Conservation (phyloP, 2,329 filamentous ascomycete genomes). For the Aspergillus japonicus region DNA sequence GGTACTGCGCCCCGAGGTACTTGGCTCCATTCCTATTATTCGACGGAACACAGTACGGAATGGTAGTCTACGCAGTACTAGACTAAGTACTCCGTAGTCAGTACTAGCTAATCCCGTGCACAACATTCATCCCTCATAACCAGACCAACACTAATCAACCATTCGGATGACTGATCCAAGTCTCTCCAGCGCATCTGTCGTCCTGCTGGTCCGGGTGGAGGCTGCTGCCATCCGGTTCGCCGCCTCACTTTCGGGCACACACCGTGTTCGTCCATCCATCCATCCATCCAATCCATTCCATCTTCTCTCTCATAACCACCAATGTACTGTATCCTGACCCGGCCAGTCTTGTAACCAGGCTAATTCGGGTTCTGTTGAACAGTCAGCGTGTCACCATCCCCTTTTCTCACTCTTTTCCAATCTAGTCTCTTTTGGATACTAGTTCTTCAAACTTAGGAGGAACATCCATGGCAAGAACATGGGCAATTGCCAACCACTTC, state of each 20-base stretch:
- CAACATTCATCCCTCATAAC: slow-evolving; percentile 3
- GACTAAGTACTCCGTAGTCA: background rate
- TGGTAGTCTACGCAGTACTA: background rate
- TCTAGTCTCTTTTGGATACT: background rate
- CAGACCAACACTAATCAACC: background rate
- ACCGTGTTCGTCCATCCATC: slow-evolving; percentile 10
- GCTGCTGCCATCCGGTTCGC: slow-evolving; percentile 36
- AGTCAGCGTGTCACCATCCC: slow-evolving; percentile 14
- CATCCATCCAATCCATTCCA: slow-evolving; percentile 5
- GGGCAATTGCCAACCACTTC: background rate
- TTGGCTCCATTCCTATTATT: background rate
- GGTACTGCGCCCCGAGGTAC: background rate
- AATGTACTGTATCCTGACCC: slow-evolving; percentile 6
- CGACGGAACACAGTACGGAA: background rate
- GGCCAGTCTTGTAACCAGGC: slow-evolving; percentile 2
- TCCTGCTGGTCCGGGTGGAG: slow-evolving; percentile 25
- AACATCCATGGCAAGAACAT: background rate
- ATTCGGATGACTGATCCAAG: slow-evolving; percentile 16
- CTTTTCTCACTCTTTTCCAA: background rate
- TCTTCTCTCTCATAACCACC: too few species aligned
- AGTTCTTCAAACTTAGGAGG: background rate
- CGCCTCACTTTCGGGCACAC: slow-evolving; percentile 36
- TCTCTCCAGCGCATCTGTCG: slow-evolving; percentile 4
- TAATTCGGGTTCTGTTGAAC: slow-evolving; percentile 8
- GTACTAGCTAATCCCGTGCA: slow-evolving; percentile 1